These are phyloP conservation scores for Darksidea phi DNA, from an alignment of 495 filamentous ascomycete species.

Conservation along the genomic window DNA sequence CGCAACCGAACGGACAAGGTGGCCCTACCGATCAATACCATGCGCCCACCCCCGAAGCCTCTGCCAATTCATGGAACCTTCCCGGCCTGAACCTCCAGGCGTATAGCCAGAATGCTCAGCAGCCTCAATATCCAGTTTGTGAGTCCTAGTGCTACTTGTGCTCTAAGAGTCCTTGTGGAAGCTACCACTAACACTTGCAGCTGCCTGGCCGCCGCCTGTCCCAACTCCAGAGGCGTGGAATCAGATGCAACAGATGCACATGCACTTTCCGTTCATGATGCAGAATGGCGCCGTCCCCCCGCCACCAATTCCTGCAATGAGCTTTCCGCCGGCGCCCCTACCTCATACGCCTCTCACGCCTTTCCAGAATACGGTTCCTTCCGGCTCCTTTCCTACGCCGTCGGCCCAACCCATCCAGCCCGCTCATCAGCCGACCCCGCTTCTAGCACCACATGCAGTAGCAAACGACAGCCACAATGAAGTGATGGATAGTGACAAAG, in stretches of 20 bases:
- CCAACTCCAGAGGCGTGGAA: neutral
- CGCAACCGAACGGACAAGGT: neutral
- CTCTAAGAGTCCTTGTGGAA: neutral
- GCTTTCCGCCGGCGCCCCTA: neutral
- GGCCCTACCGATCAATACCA: neutral
- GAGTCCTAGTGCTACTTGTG: neutral
- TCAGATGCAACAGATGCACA: too few relatives aligned
- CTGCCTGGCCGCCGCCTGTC: neutral
- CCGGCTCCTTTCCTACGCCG: neutral
- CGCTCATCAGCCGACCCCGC: neutral
- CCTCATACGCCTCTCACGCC: too few relatives aligned
- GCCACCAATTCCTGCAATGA: slow-evolving; percentile 5
- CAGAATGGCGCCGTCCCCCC: slow-evolving; percentile 4
- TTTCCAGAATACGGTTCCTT: too few relatives aligned
- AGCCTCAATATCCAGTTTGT: neutral
- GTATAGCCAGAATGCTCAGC: slow-evolving; percentile 2
- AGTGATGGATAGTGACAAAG: slow-evolving; percentile 42
- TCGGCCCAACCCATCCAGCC: neutral
- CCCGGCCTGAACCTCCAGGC: slow-evolving; percentile 15
- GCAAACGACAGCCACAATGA: slow-evolving; percentile 39
- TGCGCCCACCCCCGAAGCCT: neutral
- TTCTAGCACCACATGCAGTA: slow-evolving; percentile 33
- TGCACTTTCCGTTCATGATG: too few relatives aligned
- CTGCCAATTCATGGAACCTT: slow-evolving; percentile 3
- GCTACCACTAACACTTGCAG: too few relatives aligned